Percentiles rank a stretch among this genome's conserved stretches.
These are phyloP conservation scores for Saturnispora sekii DNA, from an alignment of 805 yeast genomes.

Conservation along the genomic window DNA sequence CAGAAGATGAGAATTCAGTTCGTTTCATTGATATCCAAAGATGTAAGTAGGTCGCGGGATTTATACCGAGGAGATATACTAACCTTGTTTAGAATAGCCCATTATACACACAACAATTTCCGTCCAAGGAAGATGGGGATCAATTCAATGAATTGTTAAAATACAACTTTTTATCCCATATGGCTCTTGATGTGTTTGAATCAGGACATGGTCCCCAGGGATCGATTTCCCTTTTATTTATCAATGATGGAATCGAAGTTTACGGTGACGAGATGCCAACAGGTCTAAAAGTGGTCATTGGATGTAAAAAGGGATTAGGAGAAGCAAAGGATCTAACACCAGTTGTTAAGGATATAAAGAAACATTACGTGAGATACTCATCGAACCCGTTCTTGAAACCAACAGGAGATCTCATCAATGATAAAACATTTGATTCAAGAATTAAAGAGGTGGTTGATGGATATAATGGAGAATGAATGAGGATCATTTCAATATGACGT, in stretches of 20 bases:
- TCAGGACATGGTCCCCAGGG: conserved; percentile 26
- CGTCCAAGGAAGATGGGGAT: conserved; percentile 17
- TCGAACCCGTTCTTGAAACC: conserved; percentile 53
- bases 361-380: conserved; percentile 42
- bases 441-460: conserved; percentile 19
- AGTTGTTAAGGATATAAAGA: conserved; percentile 37
- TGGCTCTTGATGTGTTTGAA: conserved; percentile 62
- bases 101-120: conserved; percentile 48
- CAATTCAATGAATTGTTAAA: conserved; percentile 37
- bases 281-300: conserved; percentile 57
- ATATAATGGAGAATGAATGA: conserved; percentile 15
- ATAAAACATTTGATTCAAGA: conserved; percentile 21
- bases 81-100: conserved; percentile 35
- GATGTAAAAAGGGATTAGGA: conserved; percentile 24
- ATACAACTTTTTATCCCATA: conserved; percentile 64
- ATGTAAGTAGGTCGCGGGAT: conserved; percentile 23
- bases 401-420: conserved; percentile 25
- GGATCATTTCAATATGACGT: conserved; percentile 58
- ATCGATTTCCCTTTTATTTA: conserved; percentile 34
- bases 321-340: conserved; percentile 11
- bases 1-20: conserved; percentile 33
- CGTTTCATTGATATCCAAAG: conserved; percentile 48
- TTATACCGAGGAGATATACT: not conserved
- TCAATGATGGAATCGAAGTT: conserved; percentile 57
- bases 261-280: conserved; percentile 63